phyloP scores from a whole-genome alignment of 2,329 filamentous ascomycete species.

The Ophiocordyceps robertsii region DNA sequence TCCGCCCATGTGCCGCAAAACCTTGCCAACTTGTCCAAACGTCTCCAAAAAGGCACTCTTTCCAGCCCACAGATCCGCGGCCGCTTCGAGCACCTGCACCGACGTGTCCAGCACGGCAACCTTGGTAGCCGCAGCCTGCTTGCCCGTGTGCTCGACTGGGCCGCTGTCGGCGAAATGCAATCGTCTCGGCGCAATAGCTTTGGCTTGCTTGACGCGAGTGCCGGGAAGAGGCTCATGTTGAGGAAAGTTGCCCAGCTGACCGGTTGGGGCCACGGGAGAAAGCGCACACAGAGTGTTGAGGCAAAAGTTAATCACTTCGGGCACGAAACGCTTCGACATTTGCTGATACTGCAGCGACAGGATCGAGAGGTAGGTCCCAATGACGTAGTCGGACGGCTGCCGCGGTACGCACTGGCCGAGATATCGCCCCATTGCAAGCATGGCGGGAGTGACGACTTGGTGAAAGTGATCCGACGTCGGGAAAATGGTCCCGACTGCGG shows the following conservation, averaged over 20 bases:
- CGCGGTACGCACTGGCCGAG: slow-evolving; percentile 64
- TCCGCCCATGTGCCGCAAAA: slow-evolving; percentile 48
- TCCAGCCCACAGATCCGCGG: slow-evolving; percentile 59
- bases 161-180: slow-evolving; percentile 47
- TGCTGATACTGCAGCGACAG: slow-evolving; percentile 72
- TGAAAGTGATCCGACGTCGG: slow-evolving; percentile 97
- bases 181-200: slow-evolving; percentile 30
- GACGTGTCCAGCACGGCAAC: slow-evolving; percentile 49
- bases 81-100: slow-evolving; percentile 49
- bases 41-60: slow-evolving; percentile 69
- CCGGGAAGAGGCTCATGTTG: slow-evolving; percentile 40
- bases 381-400: slow-evolving; percentile 51
- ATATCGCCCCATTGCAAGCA: slow-evolving; percentile 72
- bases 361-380: slow-evolving; percentile 66
- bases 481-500: slow-evolving; percentile 72
- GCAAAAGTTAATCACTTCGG: slow-evolving; percentile 73
- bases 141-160: slow-evolving; percentile 18
- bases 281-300: slow-evolving; percentile 60
- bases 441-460: slow-evolving; percentile 80
- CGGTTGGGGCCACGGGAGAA: slow-evolving; percentile 37
- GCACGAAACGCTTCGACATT: slow-evolving; percentile 75
- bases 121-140: slow-evolving; percentile 27
- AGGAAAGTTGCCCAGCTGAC: slow-evolving; percentile 43
- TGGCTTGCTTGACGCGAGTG: slow-evolving; percentile 34
- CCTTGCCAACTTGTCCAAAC: slow-evolving; percentile 49